Base-by-base conservation (phyloP, 805 yeast genomes). In the Metschnikowia cerradonensis region DNA sequence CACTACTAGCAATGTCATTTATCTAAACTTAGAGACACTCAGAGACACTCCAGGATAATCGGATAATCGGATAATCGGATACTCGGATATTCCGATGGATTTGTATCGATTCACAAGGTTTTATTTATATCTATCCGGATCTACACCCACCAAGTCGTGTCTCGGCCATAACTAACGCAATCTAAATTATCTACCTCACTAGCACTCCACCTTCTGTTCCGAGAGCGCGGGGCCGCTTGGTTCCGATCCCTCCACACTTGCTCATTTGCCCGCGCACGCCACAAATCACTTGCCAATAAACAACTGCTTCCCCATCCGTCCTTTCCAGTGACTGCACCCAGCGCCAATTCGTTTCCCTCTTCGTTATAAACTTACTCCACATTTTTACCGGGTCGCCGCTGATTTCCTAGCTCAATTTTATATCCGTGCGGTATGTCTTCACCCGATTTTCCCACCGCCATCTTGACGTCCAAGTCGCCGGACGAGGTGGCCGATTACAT, bases 381-480 rank as follows among this genome's bases (percentile, higher is more conserved):
- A 37, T 20, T 7, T 14, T n/a, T 3, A 11, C 13, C 31, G 30
- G 41, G 7, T 11, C 11, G 31, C 13, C 32, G 41, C 41, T 39
- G 7, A 38, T 23, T 39, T 3, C 13, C 17, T 36, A 11, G 38
- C 20, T 39, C 34, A 15, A 15, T 17, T 13, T 10, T 34, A 15
- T 6, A 5, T 22, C 15, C 20, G 45, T 42, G 38, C 10, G 45
- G 45, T 38, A 56, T 56, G 59, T 49, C 57, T 10, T 55, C 54
- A 7, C 50, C 60, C 46, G 61, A 58, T 42, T 66, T 58, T 39
- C 59, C 66, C 45, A 72, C 77, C 8, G 58, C 73, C 22, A 70
- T 73, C 30, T 64, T 73, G 53, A 73, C 78, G 6, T 64, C 73
- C 45, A 72, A 71, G 61, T 54, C 73, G 3, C 78, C 78, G 13